Evolutionary conservation across 2,329 filamentous ascomycete species (phyloP), one percentile per base, ranked within the genome.

Genomic region (Erysiphe pisi): DNA sequence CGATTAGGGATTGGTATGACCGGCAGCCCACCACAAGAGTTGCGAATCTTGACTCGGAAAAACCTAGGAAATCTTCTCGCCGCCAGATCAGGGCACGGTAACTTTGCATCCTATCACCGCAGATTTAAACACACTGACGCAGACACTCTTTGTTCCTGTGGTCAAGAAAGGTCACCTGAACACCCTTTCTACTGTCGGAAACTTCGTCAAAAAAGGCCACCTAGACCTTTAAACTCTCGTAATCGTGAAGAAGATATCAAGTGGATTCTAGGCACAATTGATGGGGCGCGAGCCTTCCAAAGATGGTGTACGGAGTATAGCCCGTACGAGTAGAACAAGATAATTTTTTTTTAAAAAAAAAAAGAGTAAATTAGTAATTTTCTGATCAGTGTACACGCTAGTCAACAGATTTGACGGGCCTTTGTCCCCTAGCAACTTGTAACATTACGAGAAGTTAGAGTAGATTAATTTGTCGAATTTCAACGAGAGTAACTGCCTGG

Each of bases 261-360:
- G 22, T 68, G 61, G 61, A 68, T 68, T 40, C 61, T 68, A 28
- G n/a, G 61, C 61, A 31, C 61, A 68, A 68, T 31, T 31, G 31
- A 18, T 11, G 61, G 61, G 61, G 61, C 61, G 16, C 11, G 31
- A 31, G 61, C 11, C 25, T 68, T 68, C n/a, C 25, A 40, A 31
- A 68, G 40, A 68, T 68, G 25, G 61, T 68, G 61, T 40, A 68
- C 25, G 25, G 31, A 28, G 31, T 14, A 28, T 68, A 28, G 31
- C 31, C 61, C n/a, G 31, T 68, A 68, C 61, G 31, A 68, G 18
- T 18, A 68, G 12, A 14, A 56, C 12, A 22, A 20, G n/a, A 56
- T 1, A 56, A 56, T 36, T 36, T 56, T 4, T 1, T 11, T 56
- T 56, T 56, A 56, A 56, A 16, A 20, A 56, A 56, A 20, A 56